Percentiles rank a stretch among this genome's conserved stretches.
phyloP scores from a whole-genome alignment of 768 basidiomycete genomes.

The Pulveroboletus sp. region DNA sequence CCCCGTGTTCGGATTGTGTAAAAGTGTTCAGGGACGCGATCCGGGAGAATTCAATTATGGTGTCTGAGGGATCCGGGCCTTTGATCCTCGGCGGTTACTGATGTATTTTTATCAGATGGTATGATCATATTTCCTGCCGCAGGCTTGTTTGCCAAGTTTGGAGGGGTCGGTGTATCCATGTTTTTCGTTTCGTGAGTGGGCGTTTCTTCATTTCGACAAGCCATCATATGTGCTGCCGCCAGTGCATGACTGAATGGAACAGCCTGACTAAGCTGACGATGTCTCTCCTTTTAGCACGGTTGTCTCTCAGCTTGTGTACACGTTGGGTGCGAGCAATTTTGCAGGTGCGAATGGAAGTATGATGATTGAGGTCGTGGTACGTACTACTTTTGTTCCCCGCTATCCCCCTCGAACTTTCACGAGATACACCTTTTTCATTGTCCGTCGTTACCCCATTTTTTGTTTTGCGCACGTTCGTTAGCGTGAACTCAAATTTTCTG shows the following conservation, averaged over 20 bases:
- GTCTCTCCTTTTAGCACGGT: slow-evolving; percentile 47
- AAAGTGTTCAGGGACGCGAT: slow-evolving; percentile 2
- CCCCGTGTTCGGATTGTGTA: slow-evolving; percentile 3
- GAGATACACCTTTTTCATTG: neutral
- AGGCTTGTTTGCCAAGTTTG: slow-evolving; percentile 76
- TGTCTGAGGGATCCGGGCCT: neutral
- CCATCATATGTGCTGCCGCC: neutral
- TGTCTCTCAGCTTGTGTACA: slow-evolving; percentile 81
- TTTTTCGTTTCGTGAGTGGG: slow-evolving; percentile 77
- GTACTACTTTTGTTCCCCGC: slow-evolving; percentile 28
- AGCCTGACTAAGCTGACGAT: neutral
- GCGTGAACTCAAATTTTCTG: neutral
- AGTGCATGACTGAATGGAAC: neutral
- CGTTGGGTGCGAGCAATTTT: slow-evolving; percentile 85
- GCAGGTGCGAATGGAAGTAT: slow-evolving; percentile 89
- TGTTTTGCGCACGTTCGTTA: neutral
- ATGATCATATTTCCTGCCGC: slow-evolving; percentile 94
- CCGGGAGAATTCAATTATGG: neutral
- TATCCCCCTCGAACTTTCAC: neutral
- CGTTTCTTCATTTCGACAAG: neutral
- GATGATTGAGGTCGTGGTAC: slow-evolving; percentile 98
- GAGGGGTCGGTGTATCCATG: slow-evolving; percentile 91
- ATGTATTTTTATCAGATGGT: slow-evolving; percentile 55
- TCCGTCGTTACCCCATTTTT: neutral
- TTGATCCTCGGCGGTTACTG: neutral